phyloP scores from a whole-genome alignment of 2,329 filamentous ascomycete species.

The Annulohypoxylon truncatum region DNA sequence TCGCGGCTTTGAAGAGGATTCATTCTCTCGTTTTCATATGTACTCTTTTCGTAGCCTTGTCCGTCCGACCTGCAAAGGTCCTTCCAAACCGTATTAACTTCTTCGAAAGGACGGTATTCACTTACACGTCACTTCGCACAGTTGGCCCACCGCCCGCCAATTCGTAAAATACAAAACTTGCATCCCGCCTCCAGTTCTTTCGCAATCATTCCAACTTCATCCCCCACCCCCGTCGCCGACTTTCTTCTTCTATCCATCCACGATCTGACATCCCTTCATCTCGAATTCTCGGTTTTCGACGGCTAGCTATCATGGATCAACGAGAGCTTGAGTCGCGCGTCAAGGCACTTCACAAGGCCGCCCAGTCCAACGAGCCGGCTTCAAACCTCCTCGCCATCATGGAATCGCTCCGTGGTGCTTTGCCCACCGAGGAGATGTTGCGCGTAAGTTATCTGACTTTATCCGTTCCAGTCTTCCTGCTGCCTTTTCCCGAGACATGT shows the following conservation, averaged over 20 bases:
- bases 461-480: background rate
- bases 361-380: constrained; percentile 78
- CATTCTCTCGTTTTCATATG: constrained; percentile 24
- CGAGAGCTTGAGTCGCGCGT: constrained; percentile 83
- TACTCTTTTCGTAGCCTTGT: constrained; percentile 23
- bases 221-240: constrained; percentile 9
- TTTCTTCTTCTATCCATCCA: background rate
- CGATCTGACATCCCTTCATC: background rate
- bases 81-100: background rate
- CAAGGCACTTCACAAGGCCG: constrained; percentile 83
- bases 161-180: constrained; percentile 10
- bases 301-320: constrained; percentile 71
- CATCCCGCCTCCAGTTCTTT: background rate
- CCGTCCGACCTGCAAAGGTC: constrained; percentile 25
- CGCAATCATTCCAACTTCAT: background rate
- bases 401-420: constrained; percentile 80
- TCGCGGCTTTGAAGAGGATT: constrained; percentile 34
- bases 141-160: background rate
- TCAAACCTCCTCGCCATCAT: constrained; percentile 79
- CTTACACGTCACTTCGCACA: constrained; percentile 14
- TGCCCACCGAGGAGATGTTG: constrained; percentile 88
- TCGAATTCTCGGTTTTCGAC: background rate
- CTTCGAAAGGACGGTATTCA: constrained; percentile 15
- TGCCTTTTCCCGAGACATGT: constrained; percentile 20
- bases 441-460: constrained; percentile 65